These are phyloP conservation scores for Populus ilicifolia DNA, from an alignment of 345 rosid species.

Conservation along the genomic window DNA sequence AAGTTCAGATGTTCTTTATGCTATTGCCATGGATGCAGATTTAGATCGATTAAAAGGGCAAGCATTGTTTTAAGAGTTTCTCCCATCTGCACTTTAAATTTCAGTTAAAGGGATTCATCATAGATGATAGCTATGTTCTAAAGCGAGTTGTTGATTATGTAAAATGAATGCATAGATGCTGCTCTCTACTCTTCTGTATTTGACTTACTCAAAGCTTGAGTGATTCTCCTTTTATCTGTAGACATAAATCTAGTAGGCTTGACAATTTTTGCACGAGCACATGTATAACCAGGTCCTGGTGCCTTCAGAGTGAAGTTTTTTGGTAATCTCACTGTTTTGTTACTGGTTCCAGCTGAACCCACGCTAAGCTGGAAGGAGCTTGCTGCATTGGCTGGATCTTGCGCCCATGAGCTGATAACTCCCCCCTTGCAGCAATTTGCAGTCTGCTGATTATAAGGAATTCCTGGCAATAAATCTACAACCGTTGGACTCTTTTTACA, in stretches of 20 bases:
- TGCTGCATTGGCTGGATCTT: constrained; percentile 64
- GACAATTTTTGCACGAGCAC: constrained; percentile 61
- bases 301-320: constrained; percentile 64
- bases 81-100: background rate
- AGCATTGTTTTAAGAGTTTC: background rate
- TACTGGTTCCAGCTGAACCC: constrained; percentile 74
- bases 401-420: constrained; percentile 64
- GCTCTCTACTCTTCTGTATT: background rate
- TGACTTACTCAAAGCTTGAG: constrained; percentile 83
- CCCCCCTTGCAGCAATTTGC: constrained; percentile 93
- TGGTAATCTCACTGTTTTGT: constrained; percentile 67
- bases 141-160: background rate
- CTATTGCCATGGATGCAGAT: background rate
- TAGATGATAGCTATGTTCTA: background rate
- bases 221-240: constrained; percentile 63
- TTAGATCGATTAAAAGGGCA: background rate
- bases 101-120: background rate
- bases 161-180: background rate
- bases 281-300: constrained; percentile 90
- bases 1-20: background rate
- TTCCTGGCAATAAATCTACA: constrained; percentile 82
- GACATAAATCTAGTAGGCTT: constrained; percentile 44
- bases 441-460: constrained; percentile 61
- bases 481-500: constrained; percentile 70
- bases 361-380: constrained; percentile 75